These are phyloP conservation scores for Geosmithia flava DNA, from an alignment of 2,329 filamentous ascomycete genomes.

Conservation along the genomic window DNA sequence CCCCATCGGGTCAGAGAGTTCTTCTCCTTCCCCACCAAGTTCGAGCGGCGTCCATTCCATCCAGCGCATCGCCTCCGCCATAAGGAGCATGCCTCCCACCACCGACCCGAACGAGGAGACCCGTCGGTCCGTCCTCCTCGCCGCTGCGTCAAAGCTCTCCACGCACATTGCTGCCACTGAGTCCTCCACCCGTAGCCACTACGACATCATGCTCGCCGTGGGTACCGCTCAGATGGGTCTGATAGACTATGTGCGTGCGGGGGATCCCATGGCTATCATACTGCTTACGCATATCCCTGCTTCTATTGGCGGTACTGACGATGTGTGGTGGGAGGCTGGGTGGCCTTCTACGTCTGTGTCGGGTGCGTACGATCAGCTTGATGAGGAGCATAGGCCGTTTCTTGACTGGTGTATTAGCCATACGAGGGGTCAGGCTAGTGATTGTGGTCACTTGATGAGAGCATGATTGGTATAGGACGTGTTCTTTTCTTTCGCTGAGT, in stretches of 20 bases:
- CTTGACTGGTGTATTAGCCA: constrained; percentile 3
- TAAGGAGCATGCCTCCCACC: background rate
- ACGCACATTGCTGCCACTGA: background rate
- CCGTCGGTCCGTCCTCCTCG: background rate
- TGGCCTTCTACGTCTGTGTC: constrained; percentile 1
- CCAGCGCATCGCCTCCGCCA: background rate
- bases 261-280: constrained; percentile 3
- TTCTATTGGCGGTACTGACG: background rate
- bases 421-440: background rate
- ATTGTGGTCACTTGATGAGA: background rate
- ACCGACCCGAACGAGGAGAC: background rate
- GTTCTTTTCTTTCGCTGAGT: too few species aligned
- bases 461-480: too few species aligned
- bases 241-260: background rate
- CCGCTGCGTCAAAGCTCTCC: background rate
- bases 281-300: constrained; percentile 4
- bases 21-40: background rate
- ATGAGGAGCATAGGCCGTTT: constrained; percentile 1
- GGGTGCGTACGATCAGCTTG: constrained; percentile 1
- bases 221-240: constrained; percentile 1
- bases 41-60: constrained; percentile 1
- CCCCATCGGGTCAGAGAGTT: background rate
- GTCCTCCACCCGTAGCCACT: background rate
- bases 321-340: constrained; percentile 4
- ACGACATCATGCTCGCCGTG: constrained; percentile 3